Conservation (phyloP, 495 filamentous ascomycete species). For the Trichoderma erinaceum region DNA sequence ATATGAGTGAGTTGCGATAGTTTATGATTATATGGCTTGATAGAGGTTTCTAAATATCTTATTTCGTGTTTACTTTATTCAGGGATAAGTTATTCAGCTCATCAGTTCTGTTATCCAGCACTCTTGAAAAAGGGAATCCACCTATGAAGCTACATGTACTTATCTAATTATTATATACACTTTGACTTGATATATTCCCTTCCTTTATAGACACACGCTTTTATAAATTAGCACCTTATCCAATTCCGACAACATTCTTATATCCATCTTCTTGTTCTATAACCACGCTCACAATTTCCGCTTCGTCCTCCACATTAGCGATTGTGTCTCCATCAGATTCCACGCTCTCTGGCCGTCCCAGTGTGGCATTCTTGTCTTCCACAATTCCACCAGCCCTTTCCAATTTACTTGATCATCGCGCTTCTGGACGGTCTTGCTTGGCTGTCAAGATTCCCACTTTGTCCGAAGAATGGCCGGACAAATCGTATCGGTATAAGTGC, state of each 20-base stretch:
- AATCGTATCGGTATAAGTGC: constrained; percentile 45
- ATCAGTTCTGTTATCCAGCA: too few species aligned
- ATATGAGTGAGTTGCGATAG: too few species aligned
- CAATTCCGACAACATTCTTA: background rate
- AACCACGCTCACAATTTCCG: background rate
- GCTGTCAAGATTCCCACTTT: constrained; percentile 20
- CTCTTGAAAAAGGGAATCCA: too few species aligned
- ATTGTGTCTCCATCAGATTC: constrained; percentile 20
- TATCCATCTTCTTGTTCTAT: background rate
- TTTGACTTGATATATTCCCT: too few species aligned
- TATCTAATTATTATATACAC: too few species aligned
- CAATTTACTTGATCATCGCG: constrained; percentile 29
- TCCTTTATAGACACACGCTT: too few species aligned
- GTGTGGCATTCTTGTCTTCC: constrained; percentile 35
- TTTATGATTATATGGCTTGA: too few species aligned
- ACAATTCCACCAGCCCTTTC: constrained; percentile 45
- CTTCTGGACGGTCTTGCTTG: background rate
- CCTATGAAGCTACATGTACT: too few species aligned
- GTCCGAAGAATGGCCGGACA: constrained; percentile 50
- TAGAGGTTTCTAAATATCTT: too few species aligned
- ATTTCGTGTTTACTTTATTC: too few species aligned
- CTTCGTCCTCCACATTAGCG: constrained; percentile 16
- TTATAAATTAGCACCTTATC: background rate
- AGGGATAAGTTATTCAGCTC: too few species aligned
- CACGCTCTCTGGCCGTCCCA: constrained; percentile 40